These are phyloP conservation scores for Aspergillus caelatus DNA, from an alignment of 2,329 filamentous ascomycete genomes.

Conservation along the genomic window DNA sequence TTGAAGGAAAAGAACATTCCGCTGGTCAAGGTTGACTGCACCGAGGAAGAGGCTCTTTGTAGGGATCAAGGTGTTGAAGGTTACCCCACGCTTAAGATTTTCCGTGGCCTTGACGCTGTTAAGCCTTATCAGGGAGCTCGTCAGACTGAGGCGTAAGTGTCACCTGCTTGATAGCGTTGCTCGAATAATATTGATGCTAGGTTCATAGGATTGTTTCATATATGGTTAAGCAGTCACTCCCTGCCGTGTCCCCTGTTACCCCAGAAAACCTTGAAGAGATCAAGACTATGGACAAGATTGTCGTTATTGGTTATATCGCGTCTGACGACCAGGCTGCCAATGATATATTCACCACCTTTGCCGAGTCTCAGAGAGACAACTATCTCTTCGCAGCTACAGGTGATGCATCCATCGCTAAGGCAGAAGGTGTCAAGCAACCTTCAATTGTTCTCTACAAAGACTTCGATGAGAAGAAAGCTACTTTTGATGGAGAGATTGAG, in stretches of 20 bases:
- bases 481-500: conserved; percentile 80
- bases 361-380: conserved; percentile 78
- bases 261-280: conserved; percentile 88
- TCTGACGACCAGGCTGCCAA: conserved; percentile 80
- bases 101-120: conserved; percentile 84
- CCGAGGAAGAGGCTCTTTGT: conserved; percentile 90
- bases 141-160: conserved; percentile 71
- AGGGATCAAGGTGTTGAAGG: conserved; percentile 88
- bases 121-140: conserved; percentile 84
- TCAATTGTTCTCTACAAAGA: conserved; percentile 93
- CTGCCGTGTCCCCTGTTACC: conserved; percentile 81
- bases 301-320: conserved; percentile 85
- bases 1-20: conserved; percentile 53
- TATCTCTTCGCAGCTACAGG: conserved; percentile 90
- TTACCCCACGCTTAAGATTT: conserved; percentile 98
- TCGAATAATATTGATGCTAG: neutral
- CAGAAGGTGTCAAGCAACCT: conserved; percentile 85
- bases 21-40: conserved; percentile 72
- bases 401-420: conserved; percentile 82
- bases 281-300: conserved; percentile 97
- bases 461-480: conserved; percentile 93
- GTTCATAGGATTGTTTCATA: conserved; percentile 67
- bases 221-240: conserved; percentile 98
- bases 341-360: conserved; percentile 75
- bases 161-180: neutral